Evolutionary conservation across 345 rosid species (phyloP), one percentile per base, ranked within the genome.

Genomic region (Sisymbrium irio): DNA sequence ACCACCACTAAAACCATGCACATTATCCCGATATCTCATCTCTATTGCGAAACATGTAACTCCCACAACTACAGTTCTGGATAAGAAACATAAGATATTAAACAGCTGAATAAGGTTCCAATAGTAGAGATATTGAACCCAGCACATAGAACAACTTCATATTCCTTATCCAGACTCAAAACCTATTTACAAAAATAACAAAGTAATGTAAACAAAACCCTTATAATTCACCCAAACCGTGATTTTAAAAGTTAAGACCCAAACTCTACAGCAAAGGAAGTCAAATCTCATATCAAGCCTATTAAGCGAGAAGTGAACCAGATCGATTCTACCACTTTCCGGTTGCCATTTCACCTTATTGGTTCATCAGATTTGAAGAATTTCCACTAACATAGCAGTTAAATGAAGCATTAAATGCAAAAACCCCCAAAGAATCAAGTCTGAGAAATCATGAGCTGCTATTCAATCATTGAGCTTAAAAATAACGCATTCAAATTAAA

Each of bases 1-100:
- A 32, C 84, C 91, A 67, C 86, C 90, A 75, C 85, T 77, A 67
- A 77, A 82, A 73, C 46, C 76, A 61, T 71, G 76, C 60, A 69
- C 82, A 81, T 69, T 69, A 72, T 69, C 72, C 42, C 63, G 72
- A 82, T 74, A 72, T 53, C 28, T 81, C 91, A 86, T 87, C 67
- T 68, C 79, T 79, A 62, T 65, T 5, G 77, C 60, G 51, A 69
- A 78, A 67, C 67, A 68, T 62, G 42, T 69, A 28, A 65, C 77
- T 64, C 82, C 80, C 44, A 72, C 44, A 56, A 78, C 61, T 72
- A n/a, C n/a, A 71, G 77, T 78, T 69, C 85, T 83, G 81, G 66
- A 71, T 61, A 73, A 70, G 66, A 71, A 80, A 69, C 53, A 74
- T 49, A 69, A 46, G 49, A 62, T 65, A 81, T 67, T 59, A 67